Conservation (phyloP, 2,329 filamentous ascomycete species). For the Xylaria sp. region DNA sequence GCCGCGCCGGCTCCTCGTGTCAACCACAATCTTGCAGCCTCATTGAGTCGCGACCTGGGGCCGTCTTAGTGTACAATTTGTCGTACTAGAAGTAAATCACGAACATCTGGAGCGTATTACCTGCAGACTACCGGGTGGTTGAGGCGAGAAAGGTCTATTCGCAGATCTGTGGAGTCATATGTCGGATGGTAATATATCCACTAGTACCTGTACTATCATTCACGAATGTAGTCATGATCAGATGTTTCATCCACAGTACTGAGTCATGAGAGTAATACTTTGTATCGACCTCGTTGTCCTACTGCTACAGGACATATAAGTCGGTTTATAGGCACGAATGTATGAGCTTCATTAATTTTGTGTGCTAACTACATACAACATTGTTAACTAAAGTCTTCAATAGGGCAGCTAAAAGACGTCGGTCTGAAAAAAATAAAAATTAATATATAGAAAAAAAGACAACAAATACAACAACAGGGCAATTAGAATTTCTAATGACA, state of each 20-base stretch:
- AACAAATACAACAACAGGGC: background rate
- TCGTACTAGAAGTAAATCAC: background rate
- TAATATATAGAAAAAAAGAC: no score
- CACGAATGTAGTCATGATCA: constrained; percentile 3
- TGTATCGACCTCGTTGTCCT: background rate
- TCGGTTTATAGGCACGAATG: background rate
- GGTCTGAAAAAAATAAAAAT: no score
- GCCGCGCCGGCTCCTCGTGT: constrained; percentile 2
- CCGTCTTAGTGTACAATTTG: constrained; percentile 14
- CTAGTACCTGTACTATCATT: background rate
- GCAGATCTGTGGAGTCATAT: constrained; percentile 32
- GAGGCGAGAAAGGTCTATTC: constrained; percentile 32
- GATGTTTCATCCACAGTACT: background rate
- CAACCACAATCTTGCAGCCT: constrained; percentile 8
- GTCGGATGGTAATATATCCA: constrained; percentile 1
- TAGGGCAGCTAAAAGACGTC: background rate
- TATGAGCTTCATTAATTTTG: background rate
- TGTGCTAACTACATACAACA: background rate
- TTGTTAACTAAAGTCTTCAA: background rate
- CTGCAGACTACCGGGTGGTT: constrained; percentile 15
- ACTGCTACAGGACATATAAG: background rate
- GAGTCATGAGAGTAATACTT: background rate
- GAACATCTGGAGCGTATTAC: constrained; percentile 23
- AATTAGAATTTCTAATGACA: background rate
- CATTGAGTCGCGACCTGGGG: constrained; percentile 7